A percentile compares a stretch with the other conserved stretches of the same genome.
These are phyloP conservation scores for Sonneratia caseolaris DNA, from an alignment of 345 rosid genomes.

Conservation along the genomic window DNA sequence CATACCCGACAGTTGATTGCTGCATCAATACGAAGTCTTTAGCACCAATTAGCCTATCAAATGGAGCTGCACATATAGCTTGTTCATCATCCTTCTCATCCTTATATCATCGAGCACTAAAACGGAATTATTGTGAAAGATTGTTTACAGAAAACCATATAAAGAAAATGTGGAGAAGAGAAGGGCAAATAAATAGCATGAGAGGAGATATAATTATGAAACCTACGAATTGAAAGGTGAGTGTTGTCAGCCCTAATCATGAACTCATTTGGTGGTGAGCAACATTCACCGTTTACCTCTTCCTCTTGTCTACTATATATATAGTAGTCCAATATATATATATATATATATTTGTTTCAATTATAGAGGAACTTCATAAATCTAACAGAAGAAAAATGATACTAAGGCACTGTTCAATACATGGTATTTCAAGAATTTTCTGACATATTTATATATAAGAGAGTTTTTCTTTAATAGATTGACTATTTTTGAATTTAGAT, in stretches of 20 bases:
- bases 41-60: neutral
- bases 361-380: too few species aligned
- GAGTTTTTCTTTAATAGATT: too few species aligned
- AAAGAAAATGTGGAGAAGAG: neutral
- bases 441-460: too few species aligned
- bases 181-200: neutral
- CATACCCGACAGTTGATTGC: constrained; percentile 10
- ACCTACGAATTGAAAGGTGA: constrained; percentile 21
- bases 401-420: too few species aligned
- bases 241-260: constrained; percentile 37
- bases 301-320: too few species aligned
- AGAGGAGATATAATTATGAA: constrained; percentile 9
- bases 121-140: neutral
- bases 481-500: too few species aligned
- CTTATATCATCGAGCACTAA: neutral
- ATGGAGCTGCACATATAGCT: neutral
- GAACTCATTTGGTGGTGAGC: constrained; percentile 38
- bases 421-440: too few species aligned
- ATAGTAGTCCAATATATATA: too few species aligned
- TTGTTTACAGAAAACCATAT: neutral
- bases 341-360: too few species aligned
- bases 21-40: constrained; percentile 2
- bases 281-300: constrained; percentile 15
- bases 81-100: neutral
- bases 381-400: too few species aligned